A percentile compares a stretch with the other conserved stretches of the same genome.
Conservation (phyloP, 192 early-diverging fungal genomes). For the Chytriomyces confervae region DNA sequence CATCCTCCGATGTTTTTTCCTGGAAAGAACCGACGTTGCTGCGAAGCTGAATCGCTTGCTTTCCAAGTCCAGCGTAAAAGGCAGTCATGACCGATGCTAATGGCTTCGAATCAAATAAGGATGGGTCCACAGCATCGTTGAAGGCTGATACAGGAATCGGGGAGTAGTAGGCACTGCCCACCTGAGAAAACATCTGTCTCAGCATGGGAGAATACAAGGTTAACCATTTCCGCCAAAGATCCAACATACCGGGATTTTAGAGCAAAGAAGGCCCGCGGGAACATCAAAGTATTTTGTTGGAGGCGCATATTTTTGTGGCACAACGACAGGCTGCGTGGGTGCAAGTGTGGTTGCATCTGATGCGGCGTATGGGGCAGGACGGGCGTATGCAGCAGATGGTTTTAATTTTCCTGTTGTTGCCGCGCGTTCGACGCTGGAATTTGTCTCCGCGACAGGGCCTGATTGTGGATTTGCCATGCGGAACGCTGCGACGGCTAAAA, state of each 20-base stretch:
- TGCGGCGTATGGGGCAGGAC: too few species aligned
- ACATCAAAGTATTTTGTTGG: slow-evolving; percentile 2
- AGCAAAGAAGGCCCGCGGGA: not conserved
- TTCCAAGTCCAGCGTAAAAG: not conserved
- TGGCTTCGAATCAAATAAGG: not conserved
- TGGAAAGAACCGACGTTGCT: not conserved
- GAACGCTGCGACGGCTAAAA: not conserved
- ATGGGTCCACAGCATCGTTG: not conserved
- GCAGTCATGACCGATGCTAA: not conserved
- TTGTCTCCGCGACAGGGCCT: not conserved
- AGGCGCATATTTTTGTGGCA: not conserved
- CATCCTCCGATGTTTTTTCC: not conserved
- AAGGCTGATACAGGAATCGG: not conserved
- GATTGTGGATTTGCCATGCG: not conserved
- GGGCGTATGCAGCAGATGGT: not conserved
- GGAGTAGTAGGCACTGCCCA: slow-evolving; percentile 5
- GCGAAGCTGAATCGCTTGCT: not conserved
- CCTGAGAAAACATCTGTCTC: not conserved
- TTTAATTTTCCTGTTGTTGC: not conserved
- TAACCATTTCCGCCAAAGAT: not conserved
- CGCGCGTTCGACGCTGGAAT: not conserved
- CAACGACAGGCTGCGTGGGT: not conserved
- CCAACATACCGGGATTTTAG: not conserved
- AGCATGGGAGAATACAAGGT: not conserved
- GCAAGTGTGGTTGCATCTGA: too few species aligned